Evolutionary conservation across 306 rosid genomes (phyloP), one percentile per base, ranked within the genome.

Genomic region (Notholithocarpus densiflorus): DNA sequence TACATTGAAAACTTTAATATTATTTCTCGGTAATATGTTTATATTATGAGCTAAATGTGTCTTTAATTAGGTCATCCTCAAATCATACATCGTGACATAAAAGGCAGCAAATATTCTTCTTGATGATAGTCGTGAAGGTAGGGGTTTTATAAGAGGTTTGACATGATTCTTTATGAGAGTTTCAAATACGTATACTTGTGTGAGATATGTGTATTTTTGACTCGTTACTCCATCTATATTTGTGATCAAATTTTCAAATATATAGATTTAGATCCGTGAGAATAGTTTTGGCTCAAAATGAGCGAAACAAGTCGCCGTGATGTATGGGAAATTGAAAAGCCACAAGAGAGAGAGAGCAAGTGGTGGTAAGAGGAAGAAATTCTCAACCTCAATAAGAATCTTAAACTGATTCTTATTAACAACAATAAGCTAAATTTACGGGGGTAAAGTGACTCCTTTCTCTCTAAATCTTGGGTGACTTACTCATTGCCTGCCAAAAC

Each of bases 21-120:
- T 43, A 18, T 8, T 55, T 31, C 18, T 55, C 31, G 26, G 61
- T 17, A 21, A 4, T 55, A 68, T 1, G 13, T 29, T 31, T 12
- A 29, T 64, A 3, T 57, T 48, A 53, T 66, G 82, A 73, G 80
- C 34, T 73, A 61, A 65, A 52, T 45, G 71, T 74, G 0, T 31
- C 6, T 31, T 31, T 31, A 31, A 31, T 69, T 80, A 84, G 88
- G 88, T 77, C 80, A 81, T 43, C 88, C 88, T 57, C 81, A 78
- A 74, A 81, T 84, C 77, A 81, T 81, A 57, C 85, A 84, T 54
- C 71, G 83, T 40, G 85, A 84, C 75, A 84, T 84, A 73, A 73
- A 84, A 81, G 77, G 75, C 83, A 5, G 40, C 85, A 48, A 84
- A 84, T 81, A 84, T 84, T 79, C 88, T 84, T 71, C 72, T 81